Conservation (phyloP, 805 yeast species). For the Saturnispora besseyi region DNA sequence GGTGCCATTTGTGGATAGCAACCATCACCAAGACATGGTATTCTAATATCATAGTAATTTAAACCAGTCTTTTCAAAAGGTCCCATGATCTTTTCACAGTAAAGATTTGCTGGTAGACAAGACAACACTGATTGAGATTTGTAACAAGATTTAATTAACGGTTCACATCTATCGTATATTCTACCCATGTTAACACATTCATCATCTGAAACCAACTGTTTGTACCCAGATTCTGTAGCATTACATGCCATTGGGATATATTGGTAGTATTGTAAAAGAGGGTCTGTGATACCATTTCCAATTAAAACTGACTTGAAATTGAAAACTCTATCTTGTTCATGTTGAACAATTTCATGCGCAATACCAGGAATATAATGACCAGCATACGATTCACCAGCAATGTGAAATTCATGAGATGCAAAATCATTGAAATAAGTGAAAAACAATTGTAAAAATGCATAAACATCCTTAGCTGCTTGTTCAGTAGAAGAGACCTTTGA, state of each 20-base stretch:
- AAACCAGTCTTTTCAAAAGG: constrained; percentile 80
- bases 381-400: constrained; percentile 90
- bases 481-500: constrained; percentile 59
- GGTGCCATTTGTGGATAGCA: constrained; percentile 77
- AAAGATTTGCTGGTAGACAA: constrained; percentile 85
- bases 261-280: constrained; percentile 66
- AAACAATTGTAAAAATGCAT: constrained; percentile 69
- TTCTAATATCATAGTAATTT: constrained; percentile 86
- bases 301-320: constrained; percentile 70
- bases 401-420: constrained; percentile 55
- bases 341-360: constrained; percentile 69
- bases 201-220: constrained; percentile 66
- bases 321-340: constrained; percentile 41
- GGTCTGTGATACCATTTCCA: constrained; percentile 89
- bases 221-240: constrained; percentile 63
- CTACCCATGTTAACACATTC: constrained; percentile 66
- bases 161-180: constrained; percentile 67
- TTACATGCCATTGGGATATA: constrained; percentile 93
- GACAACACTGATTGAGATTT: constrained; percentile 63
- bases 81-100: constrained; percentile 79
- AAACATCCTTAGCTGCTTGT: constrained; percentile 78
- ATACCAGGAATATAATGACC: constrained; percentile 92
- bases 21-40: constrained; percentile 54
- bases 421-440: constrained; percentile 64
- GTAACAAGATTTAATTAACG: constrained; percentile 73